Evolutionary conservation across 108 stramenopile species (phyloP).

Genomic region (Cyclostephanos tholiformis): DNA sequence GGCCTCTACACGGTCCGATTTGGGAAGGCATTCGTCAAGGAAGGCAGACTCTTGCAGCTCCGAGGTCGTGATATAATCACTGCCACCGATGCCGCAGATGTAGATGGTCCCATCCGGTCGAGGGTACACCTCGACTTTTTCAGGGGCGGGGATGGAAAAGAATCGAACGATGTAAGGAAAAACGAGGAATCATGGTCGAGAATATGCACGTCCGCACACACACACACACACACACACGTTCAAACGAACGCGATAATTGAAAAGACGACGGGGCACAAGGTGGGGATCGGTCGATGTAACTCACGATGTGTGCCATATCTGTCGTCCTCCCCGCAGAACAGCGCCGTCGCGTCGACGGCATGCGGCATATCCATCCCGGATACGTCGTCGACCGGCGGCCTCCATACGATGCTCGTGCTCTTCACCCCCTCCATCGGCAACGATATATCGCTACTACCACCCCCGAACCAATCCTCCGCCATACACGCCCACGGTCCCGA

Average conservation of each 20-base stretch:
- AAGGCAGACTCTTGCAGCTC: conserved; percentile 82
- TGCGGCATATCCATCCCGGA: conserved; percentile 33
- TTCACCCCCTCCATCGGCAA: conserved; percentile 91
- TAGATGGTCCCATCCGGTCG: conserved; percentile 88
- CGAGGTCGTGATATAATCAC: conserved; percentile 87
- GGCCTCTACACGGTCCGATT: conserved; percentile 79
- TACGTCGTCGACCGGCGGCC: conserved; percentile 56
- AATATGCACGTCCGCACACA: neutral
- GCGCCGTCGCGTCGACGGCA: conserved; percentile 86
- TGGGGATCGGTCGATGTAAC: conserved; percentile 32
- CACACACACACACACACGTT: neutral
- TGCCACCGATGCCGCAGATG: conserved; percentile 95
- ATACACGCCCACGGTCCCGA: conserved; percentile 85
- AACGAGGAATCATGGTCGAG: conserved; percentile 2
- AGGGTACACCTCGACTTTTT: conserved; percentile 83
- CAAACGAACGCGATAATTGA: neutral
- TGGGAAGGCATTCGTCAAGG: conserved; percentile 73
- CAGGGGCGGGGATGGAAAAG: neutral
- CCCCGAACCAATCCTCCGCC: conserved; percentile 81
- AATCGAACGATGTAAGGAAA: neutral
- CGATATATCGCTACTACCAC: conserved; percentile 43
- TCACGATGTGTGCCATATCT: conserved; percentile 84
- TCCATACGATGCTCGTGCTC: conserved; percentile 85
- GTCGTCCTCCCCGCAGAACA: conserved; percentile 95
- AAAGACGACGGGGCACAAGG: neutral